Conservation (phyloP, 345 rosid species). For the Camelina sativa region DNA sequence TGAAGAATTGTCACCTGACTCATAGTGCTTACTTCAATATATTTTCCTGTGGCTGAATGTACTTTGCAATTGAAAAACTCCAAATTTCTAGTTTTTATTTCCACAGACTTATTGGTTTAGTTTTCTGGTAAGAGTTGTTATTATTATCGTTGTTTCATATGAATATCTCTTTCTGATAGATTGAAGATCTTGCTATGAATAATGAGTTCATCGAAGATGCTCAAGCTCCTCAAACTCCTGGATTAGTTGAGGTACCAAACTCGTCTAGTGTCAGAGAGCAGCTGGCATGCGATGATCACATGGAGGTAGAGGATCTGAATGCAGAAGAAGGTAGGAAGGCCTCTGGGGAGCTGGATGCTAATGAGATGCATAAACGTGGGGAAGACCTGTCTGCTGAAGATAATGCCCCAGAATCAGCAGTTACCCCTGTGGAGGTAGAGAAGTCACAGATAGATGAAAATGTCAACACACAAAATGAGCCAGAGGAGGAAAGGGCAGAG, state of each 20-base stretch:
- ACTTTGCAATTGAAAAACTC: neutral
- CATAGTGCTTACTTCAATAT: constrained; percentile 17
- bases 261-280: constrained; percentile 66
- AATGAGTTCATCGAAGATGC: constrained; percentile 69
- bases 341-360: constrained; percentile 44
- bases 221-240: constrained; percentile 94
- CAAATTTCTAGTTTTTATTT: constrained; percentile 11
- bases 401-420: constrained; percentile 44
- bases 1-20: constrained; percentile 4
- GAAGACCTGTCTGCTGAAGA: constrained; percentile 42
- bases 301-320: constrained; percentile 64
- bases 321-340: constrained; percentile 46
- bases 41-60: constrained; percentile 3
- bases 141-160: constrained; percentile 13
- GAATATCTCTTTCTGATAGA: constrained; percentile 49
- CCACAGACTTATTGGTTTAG: constrained; percentile 1
- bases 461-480: constrained; percentile 42
- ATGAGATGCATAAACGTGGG: constrained; percentile 37
- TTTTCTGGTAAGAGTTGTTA: constrained; percentile 1
- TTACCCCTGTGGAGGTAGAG: constrained; percentile 43
- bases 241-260: constrained; percentile 77
- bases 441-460: constrained; percentile 44
- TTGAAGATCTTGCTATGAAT: constrained; percentile 50
- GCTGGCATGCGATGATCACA: constrained; percentile 66
- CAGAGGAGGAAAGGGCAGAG: constrained; percentile 49